Conservation (phyloP, 768 basidiomycete species). For the Crassisporium funariophilum region DNA sequence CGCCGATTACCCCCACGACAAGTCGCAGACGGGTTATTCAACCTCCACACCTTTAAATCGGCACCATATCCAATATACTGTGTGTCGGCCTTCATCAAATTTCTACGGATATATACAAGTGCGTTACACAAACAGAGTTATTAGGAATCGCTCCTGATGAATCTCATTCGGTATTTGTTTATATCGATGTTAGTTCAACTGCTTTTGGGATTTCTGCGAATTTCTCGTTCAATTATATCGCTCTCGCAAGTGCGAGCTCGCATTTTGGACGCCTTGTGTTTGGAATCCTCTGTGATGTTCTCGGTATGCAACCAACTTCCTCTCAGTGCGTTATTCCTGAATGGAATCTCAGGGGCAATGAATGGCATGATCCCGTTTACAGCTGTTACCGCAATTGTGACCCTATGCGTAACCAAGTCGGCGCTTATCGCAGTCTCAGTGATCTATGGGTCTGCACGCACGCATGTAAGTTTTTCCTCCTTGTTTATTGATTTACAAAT, state of each 20-base stretch:
- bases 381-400: conserved; percentile 53
- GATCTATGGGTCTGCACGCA: conserved; percentile 60
- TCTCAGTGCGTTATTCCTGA: not conserved
- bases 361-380: conserved; percentile 73
- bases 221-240: conserved; percentile 64
- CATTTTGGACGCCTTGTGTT: conserved; percentile 59
- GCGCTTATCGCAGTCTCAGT: conserved; percentile 55
- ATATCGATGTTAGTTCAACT: conserved; percentile 60
- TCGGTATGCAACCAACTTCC: conserved; percentile 41
- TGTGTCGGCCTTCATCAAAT: conserved; percentile 52
- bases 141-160: too few relatives aligned
- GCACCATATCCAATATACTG: conserved; percentile 60
- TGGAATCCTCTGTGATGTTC: conserved; percentile 55
- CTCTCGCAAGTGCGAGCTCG: conserved; percentile 69
- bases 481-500: not conserved
- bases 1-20: conserved; percentile 59
- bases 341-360: conserved; percentile 50
- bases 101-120: conserved; percentile 77
- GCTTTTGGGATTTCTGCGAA: conserved; percentile 47
- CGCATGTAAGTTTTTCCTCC: too few relatives aligned
- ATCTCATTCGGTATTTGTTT: conserved; percentile 64
- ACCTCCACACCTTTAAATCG: conserved; percentile 52
- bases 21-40: conserved; percentile 58
- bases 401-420: conserved; percentile 69
- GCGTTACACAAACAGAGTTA: too few relatives aligned